Percentiles rank a stretch among this genome's conserved stretches.
Evolutionary conservation across 1,284 basidiomycete genomes (phyloP).

Genomic region (Phellopilus nigrolimitatus): DNA sequence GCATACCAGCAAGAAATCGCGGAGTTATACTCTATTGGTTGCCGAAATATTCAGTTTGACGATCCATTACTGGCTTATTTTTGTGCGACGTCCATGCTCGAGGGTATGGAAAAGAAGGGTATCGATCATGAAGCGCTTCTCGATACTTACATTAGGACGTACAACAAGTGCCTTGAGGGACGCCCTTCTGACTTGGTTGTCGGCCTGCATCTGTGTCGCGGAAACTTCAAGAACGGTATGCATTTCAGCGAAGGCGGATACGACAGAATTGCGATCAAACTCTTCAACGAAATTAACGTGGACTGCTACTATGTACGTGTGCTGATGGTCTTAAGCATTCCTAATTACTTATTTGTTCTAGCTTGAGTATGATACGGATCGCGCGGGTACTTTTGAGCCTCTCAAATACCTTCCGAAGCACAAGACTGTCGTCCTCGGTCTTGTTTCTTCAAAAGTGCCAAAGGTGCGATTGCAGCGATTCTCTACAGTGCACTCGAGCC

Average conservation of each 20-base stretch:
- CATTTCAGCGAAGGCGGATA: slow-evolving; percentile 76
- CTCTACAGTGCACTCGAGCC: too few relatives aligned
- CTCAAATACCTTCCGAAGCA: slow-evolving; percentile 59
- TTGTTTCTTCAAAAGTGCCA: slow-evolving; percentile 70
- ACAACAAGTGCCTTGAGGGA: slow-evolving; percentile 59
- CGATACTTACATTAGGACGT: slow-evolving; percentile 63
- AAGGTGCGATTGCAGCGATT: slow-evolving; percentile 41
- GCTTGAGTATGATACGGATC: slow-evolving; percentile 76
- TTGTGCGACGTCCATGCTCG: slow-evolving; percentile 56
- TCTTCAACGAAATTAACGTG: slow-evolving; percentile 74
- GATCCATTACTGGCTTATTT: slow-evolving; percentile 69
- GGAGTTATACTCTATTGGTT: slow-evolving; percentile 69
- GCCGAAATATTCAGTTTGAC: slow-evolving; percentile 74
- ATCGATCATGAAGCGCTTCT: slow-evolving; percentile 60
- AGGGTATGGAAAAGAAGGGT: slow-evolving; percentile 56
- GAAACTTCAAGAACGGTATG: slow-evolving; percentile 69
- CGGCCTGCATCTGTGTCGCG: slow-evolving; percentile 74
- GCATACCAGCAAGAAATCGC: slow-evolving; percentile 71
- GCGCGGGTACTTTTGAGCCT: slow-evolving; percentile 68
- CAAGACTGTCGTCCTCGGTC: slow-evolving; percentile 69
- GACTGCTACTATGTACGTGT: slow-evolving; percentile 63
- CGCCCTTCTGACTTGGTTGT: slow-evolving; percentile 62
- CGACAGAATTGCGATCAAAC: slow-evolving; percentile 64
- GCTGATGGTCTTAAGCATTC: slow-evolving; percentile 2
- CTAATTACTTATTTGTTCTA: too few relatives aligned